Percentiles rank a stretch among this genome's conserved stretches.
Conservation (phyloP, 2,329 filamentous ascomycete genomes). For the Tolypocladium endophyticum region DNA sequence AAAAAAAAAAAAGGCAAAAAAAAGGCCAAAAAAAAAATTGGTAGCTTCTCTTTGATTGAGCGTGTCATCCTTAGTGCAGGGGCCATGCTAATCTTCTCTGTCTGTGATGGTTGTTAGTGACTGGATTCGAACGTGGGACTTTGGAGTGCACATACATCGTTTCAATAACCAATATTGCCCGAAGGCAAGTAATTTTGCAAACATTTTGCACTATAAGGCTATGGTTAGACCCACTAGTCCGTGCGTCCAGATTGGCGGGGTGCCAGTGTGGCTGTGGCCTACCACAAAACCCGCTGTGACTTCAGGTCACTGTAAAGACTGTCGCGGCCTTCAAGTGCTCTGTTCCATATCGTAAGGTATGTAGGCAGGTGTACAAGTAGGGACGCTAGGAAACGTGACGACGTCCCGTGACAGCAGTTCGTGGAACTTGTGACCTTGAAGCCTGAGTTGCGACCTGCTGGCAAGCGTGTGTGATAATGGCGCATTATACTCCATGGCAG, state of each 20-base stretch:
- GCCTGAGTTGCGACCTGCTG: neutral
- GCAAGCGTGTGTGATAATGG: neutral
- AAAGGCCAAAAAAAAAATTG: neutral
- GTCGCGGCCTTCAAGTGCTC: neutral
- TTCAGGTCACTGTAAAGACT: neutral
- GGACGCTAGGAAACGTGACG: too few relatives aligned
- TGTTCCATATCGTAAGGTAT: too few relatives aligned
- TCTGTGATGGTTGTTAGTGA: slow-evolving; percentile 12
- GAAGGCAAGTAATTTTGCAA: neutral
- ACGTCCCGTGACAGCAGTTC: neutral
- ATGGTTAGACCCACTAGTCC: neutral
- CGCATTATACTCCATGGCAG: neutral
- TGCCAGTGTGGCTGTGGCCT: neutral
- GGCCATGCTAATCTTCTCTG: slow-evolving; percentile 78
- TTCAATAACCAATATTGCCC: neutral
- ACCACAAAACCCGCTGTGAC: neutral
- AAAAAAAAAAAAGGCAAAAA: neutral
- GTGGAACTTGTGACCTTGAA: neutral
- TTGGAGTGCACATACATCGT: neutral
- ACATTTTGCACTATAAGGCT: neutral
- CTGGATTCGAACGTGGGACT: neutral
- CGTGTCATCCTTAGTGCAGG: slow-evolving; percentile 91
- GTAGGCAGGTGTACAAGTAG: neutral
- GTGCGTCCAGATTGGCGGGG: neutral
- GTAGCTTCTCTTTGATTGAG: slow-evolving; percentile 67